Evolutionary conservation across 768 basidiomycete genomes (phyloP).

Genomic region (Crucibulum laeve): DNA sequence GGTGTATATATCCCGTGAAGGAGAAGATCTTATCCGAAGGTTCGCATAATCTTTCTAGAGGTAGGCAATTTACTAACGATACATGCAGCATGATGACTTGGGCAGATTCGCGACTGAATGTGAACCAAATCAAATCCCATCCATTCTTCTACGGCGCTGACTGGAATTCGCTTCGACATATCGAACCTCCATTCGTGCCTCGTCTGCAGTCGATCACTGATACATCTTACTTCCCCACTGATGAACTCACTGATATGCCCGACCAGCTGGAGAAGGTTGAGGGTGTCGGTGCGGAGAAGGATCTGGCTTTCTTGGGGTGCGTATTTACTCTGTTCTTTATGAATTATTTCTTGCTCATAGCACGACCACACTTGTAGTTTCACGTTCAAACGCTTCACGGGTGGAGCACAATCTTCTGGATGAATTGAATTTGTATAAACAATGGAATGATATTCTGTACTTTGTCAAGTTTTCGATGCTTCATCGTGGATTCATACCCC

Average conservation of each 20-base stretch:
- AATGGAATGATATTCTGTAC: conserved; percentile 1
- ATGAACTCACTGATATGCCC: conserved; percentile 75
- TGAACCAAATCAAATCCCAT: conserved; percentile 88
- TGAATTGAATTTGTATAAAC: conserved; percentile 9
- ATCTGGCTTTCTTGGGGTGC: conserved; percentile 64
- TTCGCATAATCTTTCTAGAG: conserved; percentile 26
- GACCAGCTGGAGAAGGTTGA: conserved; percentile 58
- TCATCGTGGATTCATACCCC: conserved; percentile 1
- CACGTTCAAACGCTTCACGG: conserved; percentile 76
- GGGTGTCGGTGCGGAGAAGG: conserved; percentile 60
- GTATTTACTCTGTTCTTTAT: conserved; percentile 13
- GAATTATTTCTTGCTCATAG: conserved; percentile 3
- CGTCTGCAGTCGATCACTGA: conserved; percentile 89
- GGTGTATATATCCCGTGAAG: conserved; percentile 88
- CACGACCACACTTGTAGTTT: conserved; percentile 65
- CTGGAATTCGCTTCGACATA: conserved; percentile 87
- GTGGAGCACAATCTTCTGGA: conserved; percentile 23
- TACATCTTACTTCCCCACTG: conserved; percentile 95
- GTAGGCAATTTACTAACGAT: background rate
- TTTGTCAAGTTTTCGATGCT: conserved; percentile 3
- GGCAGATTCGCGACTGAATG: conserved; percentile 66
- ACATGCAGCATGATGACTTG: conserved; percentile 76
- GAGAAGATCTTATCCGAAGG: conserved; percentile 86
- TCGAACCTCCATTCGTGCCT: conserved; percentile 95
- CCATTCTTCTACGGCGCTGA: conserved; percentile 95